A percentile compares a stretch with the other conserved stretches of the same genome.
Evolutionary conservation across 2,329 filamentous ascomycete genomes (phyloP).

Genomic region (Sarocladium kiliense): DNA sequence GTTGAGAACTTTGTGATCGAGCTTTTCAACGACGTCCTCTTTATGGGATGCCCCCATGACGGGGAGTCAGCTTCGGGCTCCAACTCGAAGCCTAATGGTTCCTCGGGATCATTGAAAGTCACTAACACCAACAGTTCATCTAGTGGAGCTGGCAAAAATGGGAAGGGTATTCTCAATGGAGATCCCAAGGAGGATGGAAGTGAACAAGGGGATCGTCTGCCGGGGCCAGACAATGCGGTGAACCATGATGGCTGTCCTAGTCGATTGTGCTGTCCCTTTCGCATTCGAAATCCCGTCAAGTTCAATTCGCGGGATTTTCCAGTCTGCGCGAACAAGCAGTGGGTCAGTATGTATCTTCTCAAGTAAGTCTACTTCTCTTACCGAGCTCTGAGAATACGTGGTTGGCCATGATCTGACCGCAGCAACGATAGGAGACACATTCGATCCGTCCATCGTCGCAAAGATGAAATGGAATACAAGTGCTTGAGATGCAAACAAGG

Average conservation of each 20-base stretch:
- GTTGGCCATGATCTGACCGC: no score
- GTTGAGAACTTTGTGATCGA: slow-evolving; percentile 15
- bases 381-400: background rate
- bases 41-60: background rate
- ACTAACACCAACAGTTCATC: background rate
- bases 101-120: background rate
- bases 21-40: slow-evolving; percentile 6
- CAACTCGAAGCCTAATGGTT: background rate
- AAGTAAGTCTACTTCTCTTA: background rate
- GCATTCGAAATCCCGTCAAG: background rate
- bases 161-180: background rate
- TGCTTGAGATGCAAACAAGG: background rate
- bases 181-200: background rate
- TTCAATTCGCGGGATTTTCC: background rate
- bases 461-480: background rate
- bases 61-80: background rate
- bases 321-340: background rate
- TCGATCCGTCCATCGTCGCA: background rate
- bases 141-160: background rate
- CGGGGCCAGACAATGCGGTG: background rate
- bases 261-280: background rate
- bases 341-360: background rate
- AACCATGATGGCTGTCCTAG: background rate
- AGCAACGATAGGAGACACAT: background rate
- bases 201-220: background rate